Base-by-base conservation (phyloP, 108 stramenopile species). In the Fistulifera solaris region DNA sequence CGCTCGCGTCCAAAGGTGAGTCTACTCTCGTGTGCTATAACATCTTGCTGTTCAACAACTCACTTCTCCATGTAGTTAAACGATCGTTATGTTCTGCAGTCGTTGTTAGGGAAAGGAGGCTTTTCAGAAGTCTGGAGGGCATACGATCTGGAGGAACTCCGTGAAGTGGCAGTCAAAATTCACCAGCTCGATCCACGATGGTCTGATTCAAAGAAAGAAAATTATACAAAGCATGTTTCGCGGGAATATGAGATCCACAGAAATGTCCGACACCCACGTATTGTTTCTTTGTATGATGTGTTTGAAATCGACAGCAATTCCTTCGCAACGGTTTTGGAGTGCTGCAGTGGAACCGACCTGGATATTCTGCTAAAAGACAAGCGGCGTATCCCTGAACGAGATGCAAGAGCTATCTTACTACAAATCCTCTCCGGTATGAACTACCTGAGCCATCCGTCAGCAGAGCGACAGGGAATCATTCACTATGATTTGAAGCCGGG, bases 41-140 rank as follows among this genome's bases (percentile, higher is more conserved):
- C 13, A 15, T 55, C 10, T 55, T 40, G 19, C 31, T 61, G 31
- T 28, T 60, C 40, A 40, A 21, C 44, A 19, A 3, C 27, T 26
- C 8, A 35, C 38, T 58, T 43, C 17, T 48, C 6, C 8, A 6
- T 35, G 31, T 35, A 35, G 31, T 72, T 95, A 22, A 54, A 95
- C 65, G 87, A 85, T 49, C 87, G 95, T 31, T 99, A 99, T 65
- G 68, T 97, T 1, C 75, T 96, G 38, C 67, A 88, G 49, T 74
- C 77, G 27, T 73, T 96, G 15, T 60, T 99, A 19, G 98, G 98
- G 23, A 90, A 91, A 69, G 98, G 98, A 14, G 98, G 98, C 38
- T 99, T 99, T 75, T 88, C 85, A 23, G 98, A 99, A 76, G 98
- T 99, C 1, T 99, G 98, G 98, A 73, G 78, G 27, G 96, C 93